These are phyloP conservation scores for Pythium rishiriense DNA, from an alignment of 352 stramenopile species.

Conservation along the genomic window DNA sequence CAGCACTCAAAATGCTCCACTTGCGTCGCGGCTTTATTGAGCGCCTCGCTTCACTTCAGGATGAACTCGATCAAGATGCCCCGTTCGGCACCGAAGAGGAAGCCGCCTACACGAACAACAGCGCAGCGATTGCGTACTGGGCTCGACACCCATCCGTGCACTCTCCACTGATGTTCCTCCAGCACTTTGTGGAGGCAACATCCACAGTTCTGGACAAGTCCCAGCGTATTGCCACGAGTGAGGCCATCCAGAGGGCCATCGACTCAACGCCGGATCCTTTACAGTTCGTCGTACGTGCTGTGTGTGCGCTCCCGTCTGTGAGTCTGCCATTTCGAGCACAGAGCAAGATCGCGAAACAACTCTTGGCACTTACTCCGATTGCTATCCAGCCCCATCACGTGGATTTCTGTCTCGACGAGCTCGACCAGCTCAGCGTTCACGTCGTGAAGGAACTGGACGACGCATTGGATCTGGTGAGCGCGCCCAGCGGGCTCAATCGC, in stretches of 20 bases:
- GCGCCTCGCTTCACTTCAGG: conserved; percentile 33
- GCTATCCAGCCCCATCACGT: conserved; percentile 40
- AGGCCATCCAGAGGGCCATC: conserved; percentile 46
- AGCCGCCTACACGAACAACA: conserved; percentile 3
- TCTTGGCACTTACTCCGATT: conserved; percentile 27
- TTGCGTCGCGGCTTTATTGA: conserved; percentile 52
- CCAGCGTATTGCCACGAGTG: conserved; percentile 43
- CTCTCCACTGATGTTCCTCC: conserved; percentile 64
- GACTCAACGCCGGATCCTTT: conserved; percentile 41
- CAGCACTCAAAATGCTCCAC: conserved; percentile 61
- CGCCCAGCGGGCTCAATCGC: conserved; percentile 31
- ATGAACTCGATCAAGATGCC: not conserved
- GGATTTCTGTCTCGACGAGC: conserved; percentile 48
- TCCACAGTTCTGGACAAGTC: conserved; percentile 59
- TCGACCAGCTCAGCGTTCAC: conserved; percentile 52
- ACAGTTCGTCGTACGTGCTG: conserved; percentile 47
- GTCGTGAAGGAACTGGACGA: conserved; percentile 73
- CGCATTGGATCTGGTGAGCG: conserved; percentile 38
- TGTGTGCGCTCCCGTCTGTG: conserved; percentile 46
- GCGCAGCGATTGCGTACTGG: conserved; percentile 49
- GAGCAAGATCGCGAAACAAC: conserved; percentile 65
- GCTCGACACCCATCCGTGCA: conserved; percentile 37
- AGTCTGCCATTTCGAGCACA: conserved; percentile 55
- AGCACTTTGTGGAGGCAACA: conserved; percentile 62
- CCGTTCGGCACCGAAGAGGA: not conserved